Base-by-base conservation (phyloP, 768 basidiomycete species). In the Lactifluus hygrophoroides region DNA sequence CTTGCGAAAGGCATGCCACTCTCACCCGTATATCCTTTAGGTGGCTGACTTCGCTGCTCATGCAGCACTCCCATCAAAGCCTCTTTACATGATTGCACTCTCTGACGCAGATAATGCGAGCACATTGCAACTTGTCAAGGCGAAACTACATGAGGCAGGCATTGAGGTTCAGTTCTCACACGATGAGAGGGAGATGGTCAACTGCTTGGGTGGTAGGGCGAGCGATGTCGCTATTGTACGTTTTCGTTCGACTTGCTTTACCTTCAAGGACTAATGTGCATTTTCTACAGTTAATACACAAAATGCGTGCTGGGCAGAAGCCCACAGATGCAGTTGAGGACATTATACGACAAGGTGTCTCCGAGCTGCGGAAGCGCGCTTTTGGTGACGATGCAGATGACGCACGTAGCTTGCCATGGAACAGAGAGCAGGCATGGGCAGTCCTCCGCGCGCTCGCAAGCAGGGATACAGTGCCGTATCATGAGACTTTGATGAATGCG, bases 341-440 rank as follows among this genome's bases (percentile, higher is more conserved):
- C 66, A 91, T 98, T 65, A 82, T 96, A 59, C 71, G 73, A 21
- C 80, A 90, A 16, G 86, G 85, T 34, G 82, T 93, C 10, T 78
- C 83, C 34, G 94, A 96, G 69, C 73, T 98, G 50, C 77, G 89
- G 47, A 97, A 97, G 77, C 86, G 81, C 47, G 90, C 90, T 0
- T 99, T 97, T 68, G 95, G 94, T 0, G 94, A 96, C 63, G 94
- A 96, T 67, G 71, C 76, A 1, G 92, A 95, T 54, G 94, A 96
- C 66, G 87, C 88, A 3, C 94, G 92, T 71, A 75, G 68, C 46
- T 71, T 95, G 38, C 76, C 83, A 0, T 99, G 96, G 96, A 78
- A 84, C 5, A 77, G 86, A 46, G 86, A 91, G 60, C 93, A 98
- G 67, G 93, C 83, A 0, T 97, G 94, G 92, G 78, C 76, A 19